A percentile compares a stretch with the other conserved stretches of the same genome.
These are phyloP conservation scores for Saccharomycopsis oosterbeekiorum DNA, from an alignment of 805 yeast species.

Conservation along the genomic window DNA sequence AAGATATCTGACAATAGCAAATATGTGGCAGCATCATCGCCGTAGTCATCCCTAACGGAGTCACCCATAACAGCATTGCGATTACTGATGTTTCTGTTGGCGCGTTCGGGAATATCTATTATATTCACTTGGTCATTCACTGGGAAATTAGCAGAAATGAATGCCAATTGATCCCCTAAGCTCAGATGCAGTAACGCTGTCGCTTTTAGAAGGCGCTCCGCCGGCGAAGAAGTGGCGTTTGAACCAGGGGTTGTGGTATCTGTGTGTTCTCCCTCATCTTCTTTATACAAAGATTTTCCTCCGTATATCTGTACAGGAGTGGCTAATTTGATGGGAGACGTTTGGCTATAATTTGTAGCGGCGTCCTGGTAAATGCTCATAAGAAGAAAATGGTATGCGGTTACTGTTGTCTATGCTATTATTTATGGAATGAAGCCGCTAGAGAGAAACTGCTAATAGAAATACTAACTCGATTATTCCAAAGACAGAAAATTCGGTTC, in stretches of 20 bases:
- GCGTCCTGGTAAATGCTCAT: background rate
- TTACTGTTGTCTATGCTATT: too few relatives aligned
- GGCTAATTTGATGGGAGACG: background rate
- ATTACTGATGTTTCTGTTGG: background rate
- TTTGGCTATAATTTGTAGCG: background rate
- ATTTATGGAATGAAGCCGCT: too few relatives aligned
- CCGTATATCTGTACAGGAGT: background rate
- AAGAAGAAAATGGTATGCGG: background rate
- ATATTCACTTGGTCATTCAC: too few relatives aligned
- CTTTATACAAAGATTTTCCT: background rate
- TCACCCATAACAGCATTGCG: slow-evolving; percentile 1
- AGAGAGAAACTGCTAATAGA: too few relatives aligned
- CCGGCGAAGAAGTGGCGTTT: background rate
- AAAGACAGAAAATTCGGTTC: too few relatives aligned
- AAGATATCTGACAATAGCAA: slow-evolving; percentile 17
- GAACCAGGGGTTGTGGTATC: background rate
- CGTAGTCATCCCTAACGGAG: background rate
- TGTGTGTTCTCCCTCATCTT: background rate
- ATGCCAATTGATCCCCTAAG: background rate
- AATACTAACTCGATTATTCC: too few relatives aligned
- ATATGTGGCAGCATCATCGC: slow-evolving; percentile 2
- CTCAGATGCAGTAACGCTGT: background rate
- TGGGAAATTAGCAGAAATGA: background rate
- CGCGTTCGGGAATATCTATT: background rate
- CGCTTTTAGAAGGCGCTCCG: background rate